Evolutionary conservation across 2,329 filamentous ascomycete genomes (phyloP), one percentile per base, ranked within the genome.

Genomic region (Drechslera avenae): DNA sequence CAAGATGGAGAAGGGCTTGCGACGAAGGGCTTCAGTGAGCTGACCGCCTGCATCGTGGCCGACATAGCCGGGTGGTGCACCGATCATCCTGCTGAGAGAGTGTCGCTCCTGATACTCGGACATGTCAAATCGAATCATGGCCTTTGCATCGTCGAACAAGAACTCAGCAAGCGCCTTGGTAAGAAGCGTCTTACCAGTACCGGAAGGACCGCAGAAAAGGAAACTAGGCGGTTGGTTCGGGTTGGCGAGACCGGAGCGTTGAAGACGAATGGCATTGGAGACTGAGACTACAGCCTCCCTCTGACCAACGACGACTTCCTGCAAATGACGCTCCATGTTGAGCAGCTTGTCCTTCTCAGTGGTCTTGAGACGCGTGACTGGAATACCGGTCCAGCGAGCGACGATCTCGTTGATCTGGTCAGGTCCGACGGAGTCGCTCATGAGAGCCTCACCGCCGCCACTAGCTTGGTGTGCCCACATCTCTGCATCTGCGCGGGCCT

Each of bases 361-460:
- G 0, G 94, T 97, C 79, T 89, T 93, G 33, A 99, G 86, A 55
- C 93, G 84, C 4, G 91, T 97, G 52, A 99, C 91, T 1, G 94
- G 94, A 63, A 99, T 99, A 58, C 94, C 94, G n/a, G 94, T 99
- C 90, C 92, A 97, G 54, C 91, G 87, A 46, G 89, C 89, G 45
- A 99, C 94, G 55, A 99, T 99, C 71, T 97, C 93, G 73, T 99
- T 97, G 81, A 99, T 99, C 74, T 99, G 92, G 59, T 99, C 94
- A 9, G 92, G 91, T 5, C 94, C 94, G 60, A 99, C 94, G 39
- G 94, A 84, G 71, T 99, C 94, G 3, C 92, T 95, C 46, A 97
- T 83, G 73, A 97, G 87, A 18, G 90, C 71, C 49, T 84, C 84
- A 45, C 86, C 76, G 8, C 60, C 61, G 23, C 59, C 84, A 47